Percentiles rank a stretch among this genome's conserved stretches.
These are phyloP conservation scores for Hirsutella rhossiliensis DNA, from an alignment of 2,329 filamentous ascomycete species.

Conservation along the genomic window DNA sequence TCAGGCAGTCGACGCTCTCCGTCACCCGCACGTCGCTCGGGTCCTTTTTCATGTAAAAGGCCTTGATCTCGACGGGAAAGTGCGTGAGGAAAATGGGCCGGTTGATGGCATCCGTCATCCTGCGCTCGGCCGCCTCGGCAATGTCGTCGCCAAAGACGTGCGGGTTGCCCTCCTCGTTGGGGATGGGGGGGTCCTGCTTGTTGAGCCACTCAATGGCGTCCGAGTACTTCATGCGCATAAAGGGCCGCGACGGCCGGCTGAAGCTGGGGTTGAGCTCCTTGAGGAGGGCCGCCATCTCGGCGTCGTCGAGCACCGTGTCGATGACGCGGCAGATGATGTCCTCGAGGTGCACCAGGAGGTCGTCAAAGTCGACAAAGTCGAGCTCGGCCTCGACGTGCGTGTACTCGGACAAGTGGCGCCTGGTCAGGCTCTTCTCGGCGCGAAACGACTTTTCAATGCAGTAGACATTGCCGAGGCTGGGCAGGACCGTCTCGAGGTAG, in stretches of 20 bases:
- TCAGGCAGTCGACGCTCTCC: conserved; percentile 72
- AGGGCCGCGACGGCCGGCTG: conserved; percentile 68
- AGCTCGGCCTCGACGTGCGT: conserved; percentile 94
- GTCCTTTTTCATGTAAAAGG: conserved; percentile 98
- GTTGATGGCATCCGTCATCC: conserved; percentile 96
- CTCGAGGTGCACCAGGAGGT: conserved; percentile 80
- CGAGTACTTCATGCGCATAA: conserved; percentile 87
- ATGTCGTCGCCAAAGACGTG: conserved; percentile 96
- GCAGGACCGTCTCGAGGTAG: conserved; percentile 90
- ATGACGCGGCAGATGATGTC: conserved; percentile 78
- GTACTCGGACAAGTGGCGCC: conserved; percentile 91
- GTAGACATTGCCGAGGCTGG: conserved; percentile 87
- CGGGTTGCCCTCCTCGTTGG: conserved; percentile 82
- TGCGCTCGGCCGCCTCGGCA: conserved; percentile 89
- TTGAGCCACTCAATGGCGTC: conserved; percentile 92
- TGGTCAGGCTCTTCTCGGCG: conserved; percentile 88
- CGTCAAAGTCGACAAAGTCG: conserved; percentile 87
- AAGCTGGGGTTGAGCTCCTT: conserved; percentile 88
- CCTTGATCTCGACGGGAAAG: conserved; percentile 95
- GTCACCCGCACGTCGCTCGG: conserved; percentile 69
- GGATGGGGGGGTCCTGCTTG: conserved; percentile 61
- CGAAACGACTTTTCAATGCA: conserved; percentile 99
- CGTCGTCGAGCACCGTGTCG: conserved; percentile 62
- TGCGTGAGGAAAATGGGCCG: conserved; percentile 90
- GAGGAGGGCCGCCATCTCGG: conserved; percentile 59